Evolutionary conservation across 2,329 filamentous ascomycete species (phyloP), one percentile per base, ranked within the genome.

Genomic region (Alternaria triticimaculans): DNA sequence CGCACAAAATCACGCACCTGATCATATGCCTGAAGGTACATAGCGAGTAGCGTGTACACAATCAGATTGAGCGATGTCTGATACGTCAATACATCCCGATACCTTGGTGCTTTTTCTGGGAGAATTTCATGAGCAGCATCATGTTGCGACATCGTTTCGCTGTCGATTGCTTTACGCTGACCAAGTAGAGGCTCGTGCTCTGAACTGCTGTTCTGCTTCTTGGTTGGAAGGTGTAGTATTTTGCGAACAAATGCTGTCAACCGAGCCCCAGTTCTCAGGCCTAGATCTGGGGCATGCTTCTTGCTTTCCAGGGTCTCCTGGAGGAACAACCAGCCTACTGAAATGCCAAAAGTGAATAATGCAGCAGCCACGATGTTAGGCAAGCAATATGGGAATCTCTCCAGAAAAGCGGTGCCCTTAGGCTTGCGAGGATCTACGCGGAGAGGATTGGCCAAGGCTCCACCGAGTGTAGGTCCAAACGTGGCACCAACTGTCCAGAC

Each of bases 401-500:
- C 89, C 62, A 97, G 87, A 65, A 96, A 90, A 41, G 86, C 80
- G 6, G 89, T 89, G 10, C 78, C 75, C 25, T 72, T 72, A 72
- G 96, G 96, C 4, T 93, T 61, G 3, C 81, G 80, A 0, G 94
- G 93, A 74, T 91, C 89, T 62, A 94, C 90, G 63, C 90, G 86
- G 1, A 90, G 89, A 0, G 95, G 95, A 62, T 93, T 90, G 9
- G 94, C 93, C 64, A 98, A 88, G 65, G 93, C 90, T 5, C 95
- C 95, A 26, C 95, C 95, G 73, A 98, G 91, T 5, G 89, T 78
- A 1, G 95, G 95, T 0, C 95, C 95, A 70, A 97, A 92, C 41
- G 97, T 93, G 37, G 89, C 92, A 1, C 95, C 95, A 56, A 97
- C 83, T 11, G 90, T 94, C 91, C 93, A 98, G 2, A 91, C 92